Conservation (phyloP, 2,329 filamentous ascomycete species). For the Fusarium veterinarium region DNA sequence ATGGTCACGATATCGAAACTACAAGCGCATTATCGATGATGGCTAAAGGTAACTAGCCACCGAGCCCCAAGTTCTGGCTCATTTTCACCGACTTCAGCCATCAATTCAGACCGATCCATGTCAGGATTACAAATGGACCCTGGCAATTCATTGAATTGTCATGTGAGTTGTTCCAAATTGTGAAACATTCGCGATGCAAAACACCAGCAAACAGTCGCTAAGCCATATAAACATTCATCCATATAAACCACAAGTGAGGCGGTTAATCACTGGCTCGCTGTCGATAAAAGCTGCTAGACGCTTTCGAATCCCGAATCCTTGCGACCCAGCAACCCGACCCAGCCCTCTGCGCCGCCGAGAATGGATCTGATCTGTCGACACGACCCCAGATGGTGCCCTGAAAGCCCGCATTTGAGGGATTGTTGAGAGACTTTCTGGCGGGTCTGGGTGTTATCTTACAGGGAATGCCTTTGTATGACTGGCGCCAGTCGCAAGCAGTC, state of each 20-base stretch:
- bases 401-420: constrained; percentile 35
- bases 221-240: background rate
- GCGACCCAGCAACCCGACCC: constrained; percentile 31
- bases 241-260: constrained; percentile 37
- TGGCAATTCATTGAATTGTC: constrained; percentile 5
- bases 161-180: constrained; percentile 22
- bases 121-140: background rate
- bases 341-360: constrained; percentile 43
- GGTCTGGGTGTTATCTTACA: constrained; percentile 37
- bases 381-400: constrained; percentile 43
- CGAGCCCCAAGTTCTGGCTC: background rate
- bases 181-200: constrained; percentile 24
- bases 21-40: background rate
- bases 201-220: constrained; percentile 13
- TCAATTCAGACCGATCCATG: background rate
- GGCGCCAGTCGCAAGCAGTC: constrained; percentile 48
- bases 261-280: constrained; percentile 30
- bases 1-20: constrained; percentile 4
- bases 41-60: background rate
- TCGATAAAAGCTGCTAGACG: constrained; percentile 27
- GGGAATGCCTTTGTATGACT: constrained; percentile 39
- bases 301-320: constrained; percentile 33
- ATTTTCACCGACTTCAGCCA: background rate
- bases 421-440: constrained; percentile 34
- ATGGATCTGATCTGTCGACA: constrained; percentile 47